Evolutionary conservation across 768 basidiomycete species (phyloP).

Genomic region (Mycena epipterygia): DNA sequence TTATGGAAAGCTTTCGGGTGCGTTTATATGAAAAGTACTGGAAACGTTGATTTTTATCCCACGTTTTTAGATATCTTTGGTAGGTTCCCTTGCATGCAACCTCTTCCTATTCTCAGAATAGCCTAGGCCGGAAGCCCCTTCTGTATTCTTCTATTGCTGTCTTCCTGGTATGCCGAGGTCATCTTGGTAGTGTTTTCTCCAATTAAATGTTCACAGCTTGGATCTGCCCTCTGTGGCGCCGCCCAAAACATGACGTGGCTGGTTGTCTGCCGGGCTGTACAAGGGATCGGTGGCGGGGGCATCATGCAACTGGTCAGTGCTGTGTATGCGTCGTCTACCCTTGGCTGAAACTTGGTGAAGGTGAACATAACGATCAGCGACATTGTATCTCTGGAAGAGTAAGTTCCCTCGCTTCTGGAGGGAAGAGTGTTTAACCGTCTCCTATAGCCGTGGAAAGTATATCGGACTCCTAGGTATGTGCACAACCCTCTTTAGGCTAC

Average conservation of each 20-base stretch:
- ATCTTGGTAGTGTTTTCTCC: neutral
- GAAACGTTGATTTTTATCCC: neutral
- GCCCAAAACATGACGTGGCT: conserved; percentile 87
- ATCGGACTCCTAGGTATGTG: conserved; percentile 71
- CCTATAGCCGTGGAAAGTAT: conserved; percentile 78
- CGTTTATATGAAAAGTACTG: conserved; percentile 37
- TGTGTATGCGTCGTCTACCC: neutral
- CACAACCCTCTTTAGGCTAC: neutral
- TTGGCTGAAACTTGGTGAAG: conserved; percentile 39
- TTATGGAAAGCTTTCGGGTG: conserved; percentile 84
- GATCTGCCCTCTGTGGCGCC: conserved; percentile 85
- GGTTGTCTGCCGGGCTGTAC: conserved; percentile 80
- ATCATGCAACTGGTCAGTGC: conserved; percentile 75
- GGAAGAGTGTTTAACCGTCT: conserved; percentile 8
- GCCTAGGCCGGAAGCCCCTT: conserved; percentile 74
- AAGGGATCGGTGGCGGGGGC: conserved; percentile 88
- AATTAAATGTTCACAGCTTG: conserved; percentile 59
- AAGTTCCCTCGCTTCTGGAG: conserved; percentile 38
- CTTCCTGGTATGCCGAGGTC: conserved; percentile 68
- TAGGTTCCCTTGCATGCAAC: neutral
- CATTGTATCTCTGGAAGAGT: conserved; percentile 87
- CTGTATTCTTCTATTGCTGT: conserved; percentile 74
- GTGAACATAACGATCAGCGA: conserved; percentile 85
- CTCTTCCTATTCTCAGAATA: neutral
- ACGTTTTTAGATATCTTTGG: conserved; percentile 33